Percentiles rank a stretch among this genome's conserved stretches.
Conservation (phyloP, 2,329 filamentous ascomycete genomes). For the Hypomyces perniciosus region DNA sequence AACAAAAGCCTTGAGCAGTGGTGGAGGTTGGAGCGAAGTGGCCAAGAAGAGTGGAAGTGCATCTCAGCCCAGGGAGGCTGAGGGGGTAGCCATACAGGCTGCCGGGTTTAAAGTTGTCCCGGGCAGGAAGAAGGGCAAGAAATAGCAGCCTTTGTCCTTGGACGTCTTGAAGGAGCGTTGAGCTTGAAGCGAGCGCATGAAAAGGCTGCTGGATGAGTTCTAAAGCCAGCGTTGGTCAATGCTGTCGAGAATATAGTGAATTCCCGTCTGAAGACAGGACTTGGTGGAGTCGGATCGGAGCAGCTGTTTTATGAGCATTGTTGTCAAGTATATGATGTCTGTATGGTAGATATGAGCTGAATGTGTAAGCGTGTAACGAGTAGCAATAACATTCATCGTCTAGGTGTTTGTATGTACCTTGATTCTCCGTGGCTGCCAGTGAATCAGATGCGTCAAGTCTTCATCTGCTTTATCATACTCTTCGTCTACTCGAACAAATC, state of each 20-base stretch:
- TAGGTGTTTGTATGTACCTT: no score
- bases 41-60: constrained; percentile 75
- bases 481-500: no score
- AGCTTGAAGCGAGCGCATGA: not conserved
- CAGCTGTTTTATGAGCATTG: not conserved
- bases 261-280: not conserved
- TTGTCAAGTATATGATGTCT: not conserved
- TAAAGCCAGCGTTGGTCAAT: not conserved
- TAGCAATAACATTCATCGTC: no score
- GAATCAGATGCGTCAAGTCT: no score
- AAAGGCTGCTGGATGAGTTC: not conserved
- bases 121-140: constrained; percentile 86
- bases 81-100: constrained; percentile 34
- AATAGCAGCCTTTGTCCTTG: constrained; percentile 36
- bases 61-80: constrained; percentile 35
- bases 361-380: not conserved
- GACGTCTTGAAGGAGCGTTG: not conserved
- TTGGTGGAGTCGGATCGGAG: not conserved
- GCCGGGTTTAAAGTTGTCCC: constrained; percentile 85
- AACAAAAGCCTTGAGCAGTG: constrained; percentile 38
- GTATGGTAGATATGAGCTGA: not conserved
- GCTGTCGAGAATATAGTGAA: not conserved
- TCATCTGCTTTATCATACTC: no score
- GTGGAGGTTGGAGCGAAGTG: constrained; percentile 89
- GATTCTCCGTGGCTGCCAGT: no score